Conservation (phyloP, 1,284 basidiomycete genomes). For the Xerocomus nothofagi region DNA sequence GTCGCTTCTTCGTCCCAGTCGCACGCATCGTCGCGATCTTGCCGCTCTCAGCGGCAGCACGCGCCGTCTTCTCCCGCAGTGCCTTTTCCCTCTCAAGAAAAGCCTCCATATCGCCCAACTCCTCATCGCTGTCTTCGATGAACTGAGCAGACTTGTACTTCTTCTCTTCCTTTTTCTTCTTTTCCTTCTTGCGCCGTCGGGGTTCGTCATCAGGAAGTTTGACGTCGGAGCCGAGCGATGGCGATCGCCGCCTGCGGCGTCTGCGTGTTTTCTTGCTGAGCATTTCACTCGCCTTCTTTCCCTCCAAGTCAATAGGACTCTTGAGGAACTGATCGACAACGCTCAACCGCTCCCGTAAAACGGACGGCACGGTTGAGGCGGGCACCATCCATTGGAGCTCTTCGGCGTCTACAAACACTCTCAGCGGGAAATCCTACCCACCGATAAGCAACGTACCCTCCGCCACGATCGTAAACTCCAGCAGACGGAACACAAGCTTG, state of each 20-base stretch:
- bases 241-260: slow-evolving; percentile 48
- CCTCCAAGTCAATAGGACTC: slow-evolving; percentile 72
- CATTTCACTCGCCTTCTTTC: slow-evolving; percentile 67
- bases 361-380: slow-evolving; percentile 57
- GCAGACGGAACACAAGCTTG: slow-evolving; percentile 78
- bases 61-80: slow-evolving; percentile 49
- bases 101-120: slow-evolving; percentile 69
- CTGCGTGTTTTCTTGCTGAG: slow-evolving; percentile 61
- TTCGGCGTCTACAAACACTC: slow-evolving; percentile 49
- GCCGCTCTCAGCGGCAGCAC: slow-evolving; percentile 47
- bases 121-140: slow-evolving; percentile 86
- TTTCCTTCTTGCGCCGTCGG: slow-evolving; percentile 46
- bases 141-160: slow-evolving; percentile 87
- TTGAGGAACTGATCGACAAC: slow-evolving; percentile 78
- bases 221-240: slow-evolving; percentile 46
- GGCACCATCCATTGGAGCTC: slow-evolving; percentile 83
- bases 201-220: slow-evolving; percentile 46
- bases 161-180: slow-evolving; percentile 70
- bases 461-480: slow-evolving; percentile 59
- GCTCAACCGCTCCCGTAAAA: slow-evolving; percentile 62
- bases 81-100: slow-evolving; percentile 78
- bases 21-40: slow-evolving; percentile 57
- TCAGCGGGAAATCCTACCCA: slow-evolving; percentile 9
- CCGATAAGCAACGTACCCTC: slow-evolving; percentile 48
- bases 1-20: slow-evolving; percentile 70